These are phyloP conservation scores for Epithemia pelagica DNA, from an alignment of 108 stramenopile species.

Conservation along the genomic window DNA sequence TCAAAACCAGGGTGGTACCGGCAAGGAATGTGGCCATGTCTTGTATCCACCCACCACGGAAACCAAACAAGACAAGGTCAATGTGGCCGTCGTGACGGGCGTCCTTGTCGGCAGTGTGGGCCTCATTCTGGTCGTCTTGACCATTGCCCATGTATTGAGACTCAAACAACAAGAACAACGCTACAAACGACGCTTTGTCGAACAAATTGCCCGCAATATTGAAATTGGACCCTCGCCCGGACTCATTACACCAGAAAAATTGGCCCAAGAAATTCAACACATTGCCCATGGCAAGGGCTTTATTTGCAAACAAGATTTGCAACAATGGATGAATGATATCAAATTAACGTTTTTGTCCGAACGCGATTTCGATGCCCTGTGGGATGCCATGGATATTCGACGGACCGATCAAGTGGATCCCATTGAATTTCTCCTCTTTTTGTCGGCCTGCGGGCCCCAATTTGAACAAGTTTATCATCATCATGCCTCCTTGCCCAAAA, in stretches of 20 bases:
- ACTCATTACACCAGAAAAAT: slow-evolving; percentile 9
- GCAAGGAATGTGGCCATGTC: slow-evolving; percentile 30
- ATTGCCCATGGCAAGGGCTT: slow-evolving; percentile 14
- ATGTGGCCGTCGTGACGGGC: not conserved
- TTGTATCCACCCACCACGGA: slow-evolving; percentile 4
- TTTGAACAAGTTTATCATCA: slow-evolving; percentile 22
- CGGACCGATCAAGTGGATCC: slow-evolving; percentile 16
- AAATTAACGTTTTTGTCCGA: slow-evolving; percentile 17
- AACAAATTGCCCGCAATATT: slow-evolving; percentile 28
- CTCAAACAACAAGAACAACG: slow-evolving; percentile 14
- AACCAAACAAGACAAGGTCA: slow-evolving; percentile 4
- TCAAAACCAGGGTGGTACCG: slow-evolving; percentile 14
- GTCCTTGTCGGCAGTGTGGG: not conserved
- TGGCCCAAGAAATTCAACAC: slow-evolving; percentile 24
- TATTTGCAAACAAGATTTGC: slow-evolving; percentile 17
- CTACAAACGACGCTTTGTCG: slow-evolving; percentile 18
- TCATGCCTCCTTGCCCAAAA: slow-evolving; percentile 2
- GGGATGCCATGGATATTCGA: slow-evolving; percentile 25
- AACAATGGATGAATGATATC: slow-evolving; percentile 23
- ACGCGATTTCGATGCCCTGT: slow-evolving; percentile 24
- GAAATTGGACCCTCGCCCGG: slow-evolving; percentile 9
- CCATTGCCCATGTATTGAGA: not conserved
- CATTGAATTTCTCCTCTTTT: slow-evolving; percentile 19
- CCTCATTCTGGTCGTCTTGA: not conserved
- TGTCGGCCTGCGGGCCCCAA: slow-evolving; percentile 17